Evolutionary conservation across 2,329 filamentous ascomycete genomes (phyloP).

Genomic region (Fusarium sp.): DNA sequence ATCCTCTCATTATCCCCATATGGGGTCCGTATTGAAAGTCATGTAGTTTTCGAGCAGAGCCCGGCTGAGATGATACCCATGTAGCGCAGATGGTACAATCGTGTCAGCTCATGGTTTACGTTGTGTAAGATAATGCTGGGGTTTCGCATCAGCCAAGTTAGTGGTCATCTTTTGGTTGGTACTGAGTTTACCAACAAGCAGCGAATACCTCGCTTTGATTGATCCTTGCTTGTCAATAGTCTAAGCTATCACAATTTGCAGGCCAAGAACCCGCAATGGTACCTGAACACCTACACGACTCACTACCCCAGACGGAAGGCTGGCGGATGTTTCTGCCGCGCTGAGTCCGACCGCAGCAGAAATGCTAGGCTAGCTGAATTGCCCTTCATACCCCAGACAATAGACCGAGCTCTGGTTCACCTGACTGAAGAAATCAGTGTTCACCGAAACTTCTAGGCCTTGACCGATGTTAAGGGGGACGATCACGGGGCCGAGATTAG

Average conservation of each 20-base stretch:
- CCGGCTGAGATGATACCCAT: slow-evolving; percentile 24
- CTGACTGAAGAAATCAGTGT: slow-evolving; percentile 40
- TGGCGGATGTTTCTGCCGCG: slow-evolving; percentile 23
- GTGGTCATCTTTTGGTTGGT: slow-evolving; percentile 33
- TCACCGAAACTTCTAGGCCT: slow-evolving; percentile 49
- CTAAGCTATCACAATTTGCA: slow-evolving; percentile 29
- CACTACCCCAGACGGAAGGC: slow-evolving; percentile 45
- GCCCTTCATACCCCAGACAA: slow-evolving; percentile 27
- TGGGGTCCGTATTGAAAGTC: slow-evolving; percentile 29
- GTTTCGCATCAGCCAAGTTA: slow-evolving; percentile 43
- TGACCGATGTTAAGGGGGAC: slow-evolving; percentile 41
- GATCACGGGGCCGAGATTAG: slow-evolving; percentile 45
- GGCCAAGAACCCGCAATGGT: slow-evolving; percentile 12
- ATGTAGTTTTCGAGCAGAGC: slow-evolving; percentile 35
- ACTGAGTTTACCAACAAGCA: slow-evolving; percentile 18
- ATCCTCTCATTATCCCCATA: slow-evolving; percentile 20
- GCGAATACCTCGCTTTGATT: slow-evolving; percentile 23
- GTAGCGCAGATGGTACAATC: slow-evolving; percentile 21
- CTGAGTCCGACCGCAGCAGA: slow-evolving; percentile 29
- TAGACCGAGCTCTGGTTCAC: slow-evolving; percentile 37
- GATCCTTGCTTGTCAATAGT: slow-evolving; percentile 23
- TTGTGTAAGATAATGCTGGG: slow-evolving; percentile 46
- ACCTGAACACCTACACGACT: slow-evolving; percentile 36
- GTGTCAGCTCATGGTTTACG: slow-evolving; percentile 44
- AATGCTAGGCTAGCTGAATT: slow-evolving; percentile 39